phyloP scores from a whole-genome alignment of 1,284 basidiomycete species.

The Phellopilus nigrolimitatus region DNA sequence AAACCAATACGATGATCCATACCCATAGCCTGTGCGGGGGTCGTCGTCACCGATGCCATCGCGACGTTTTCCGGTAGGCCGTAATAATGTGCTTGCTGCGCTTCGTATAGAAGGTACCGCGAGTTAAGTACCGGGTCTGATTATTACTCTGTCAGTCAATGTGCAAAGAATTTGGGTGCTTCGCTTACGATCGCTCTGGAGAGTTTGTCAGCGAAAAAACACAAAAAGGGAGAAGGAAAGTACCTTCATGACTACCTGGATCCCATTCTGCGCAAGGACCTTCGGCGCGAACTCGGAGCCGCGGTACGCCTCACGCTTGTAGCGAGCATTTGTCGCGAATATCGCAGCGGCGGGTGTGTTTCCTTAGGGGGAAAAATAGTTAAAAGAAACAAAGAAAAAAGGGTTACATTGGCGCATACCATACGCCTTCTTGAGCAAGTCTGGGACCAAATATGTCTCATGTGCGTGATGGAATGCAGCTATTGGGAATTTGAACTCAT shows the following conservation, averaged over 20 bases:
- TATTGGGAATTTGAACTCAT: slow-evolving; percentile 75
- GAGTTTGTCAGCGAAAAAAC: neutral
- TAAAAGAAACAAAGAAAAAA: neutral
- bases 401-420: slow-evolving; percentile 34
- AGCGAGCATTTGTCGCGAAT: slow-evolving; percentile 67
- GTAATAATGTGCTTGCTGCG: slow-evolving; percentile 84
- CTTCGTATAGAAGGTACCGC: slow-evolving; percentile 77
- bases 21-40: slow-evolving; percentile 73
- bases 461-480: slow-evolving; percentile 81
- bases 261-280: slow-evolving; percentile 69
- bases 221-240: too few relatives aligned
- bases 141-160: neutral
- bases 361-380: slow-evolving; percentile 30
- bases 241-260: slow-evolving; percentile 78
- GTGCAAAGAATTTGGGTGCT: neutral
- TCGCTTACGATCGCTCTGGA: neutral
- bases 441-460: slow-evolving; percentile 75
- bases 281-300: slow-evolving; percentile 85
- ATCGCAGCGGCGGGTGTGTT: slow-evolving; percentile 66
- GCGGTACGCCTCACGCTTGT: slow-evolving; percentile 83
- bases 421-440: slow-evolving; percentile 68
- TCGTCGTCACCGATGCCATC: slow-evolving; percentile 71
- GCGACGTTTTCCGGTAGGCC: slow-evolving; percentile 56
- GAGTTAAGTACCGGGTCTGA: slow-evolving; percentile 65
- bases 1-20: slow-evolving; percentile 80